Conservation (phyloP, 129 eudicot genomes). For the Flaveria trinervia region DNA sequence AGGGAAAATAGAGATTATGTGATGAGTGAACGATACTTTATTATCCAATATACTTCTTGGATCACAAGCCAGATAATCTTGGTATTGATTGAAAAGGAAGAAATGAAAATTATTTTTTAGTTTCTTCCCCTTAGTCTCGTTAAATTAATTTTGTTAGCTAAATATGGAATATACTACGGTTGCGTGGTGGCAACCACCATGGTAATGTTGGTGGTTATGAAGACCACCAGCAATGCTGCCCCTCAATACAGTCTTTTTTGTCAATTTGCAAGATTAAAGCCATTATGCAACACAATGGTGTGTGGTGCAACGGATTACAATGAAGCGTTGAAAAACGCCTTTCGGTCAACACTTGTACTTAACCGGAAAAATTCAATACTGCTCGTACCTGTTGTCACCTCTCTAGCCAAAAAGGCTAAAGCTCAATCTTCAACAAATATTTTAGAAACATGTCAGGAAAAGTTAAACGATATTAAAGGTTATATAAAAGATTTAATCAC, state of each 20-base stretch:
- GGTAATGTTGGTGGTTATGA: conserved; percentile 26
- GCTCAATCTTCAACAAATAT: conserved; percentile 26
- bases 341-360: conserved; percentile 23
- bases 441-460: conserved; percentile 32
- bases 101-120: not conserved
- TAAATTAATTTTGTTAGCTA: not conserved
- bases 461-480: conserved; percentile 23
- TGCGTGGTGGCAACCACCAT: conserved; percentile 10
- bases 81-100: conserved; percentile 28
- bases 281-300: conserved; percentile 35
- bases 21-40: conserved; percentile 22
- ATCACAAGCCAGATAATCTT: conserved; percentile 17
- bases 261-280: conserved; percentile 36
- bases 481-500: conserved; percentile 27
- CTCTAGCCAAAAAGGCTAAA: conserved; percentile 26
- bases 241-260: conserved; percentile 28
- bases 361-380: conserved; percentile 23
- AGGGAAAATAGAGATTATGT: conserved; percentile 27
- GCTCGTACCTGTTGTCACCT: conserved; percentile 26
- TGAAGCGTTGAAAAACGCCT: conserved; percentile 35
- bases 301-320: conserved; percentile 31
- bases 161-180: not conserved
- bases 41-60: conserved; percentile 22
- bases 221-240: conserved; percentile 24
- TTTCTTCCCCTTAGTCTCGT: conserved; percentile 32